A percentile compares a stretch with the other conserved stretches of the same genome.
Evolutionary conservation across 192 early-diverging fungal species (phyloP).

Genomic region (Martensiomyces pterosporus): DNA sequence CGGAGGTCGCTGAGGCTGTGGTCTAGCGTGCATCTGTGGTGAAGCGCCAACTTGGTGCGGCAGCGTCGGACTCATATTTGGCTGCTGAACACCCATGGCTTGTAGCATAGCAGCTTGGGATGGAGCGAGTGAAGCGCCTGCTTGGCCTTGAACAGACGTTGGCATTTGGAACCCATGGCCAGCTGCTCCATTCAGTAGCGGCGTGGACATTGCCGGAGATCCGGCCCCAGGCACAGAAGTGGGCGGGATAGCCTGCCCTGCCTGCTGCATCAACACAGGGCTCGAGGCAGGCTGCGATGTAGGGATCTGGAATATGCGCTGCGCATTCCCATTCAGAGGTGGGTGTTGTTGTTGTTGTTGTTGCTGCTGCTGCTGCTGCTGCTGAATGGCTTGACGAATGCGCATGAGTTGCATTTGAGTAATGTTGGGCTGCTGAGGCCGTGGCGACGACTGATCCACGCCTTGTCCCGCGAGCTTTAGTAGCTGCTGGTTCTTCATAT

Average conservation of each 20-base stretch:
- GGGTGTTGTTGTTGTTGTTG: slow-evolving; percentile 19
- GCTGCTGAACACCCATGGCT: slow-evolving; percentile 3
- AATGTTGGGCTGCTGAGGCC: slow-evolving; percentile 12
- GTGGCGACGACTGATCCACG: slow-evolving; percentile 8
- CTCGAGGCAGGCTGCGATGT: slow-evolving; percentile 21
- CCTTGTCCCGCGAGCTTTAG: slow-evolving; percentile 5
- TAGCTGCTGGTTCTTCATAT: slow-evolving; percentile 34
- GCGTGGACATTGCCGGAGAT: slow-evolving; percentile 14
- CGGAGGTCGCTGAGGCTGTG: slow-evolving; percentile 9
- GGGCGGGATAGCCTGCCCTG: slow-evolving; percentile 1
- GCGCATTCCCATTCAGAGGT: slow-evolving; percentile 8
- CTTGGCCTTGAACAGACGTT: too few species aligned
- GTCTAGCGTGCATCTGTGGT: slow-evolving; percentile 1
- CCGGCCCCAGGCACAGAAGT: slow-evolving; percentile 1
- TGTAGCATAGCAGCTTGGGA: slow-evolving; percentile 4
- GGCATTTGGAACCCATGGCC: slow-evolving; percentile 5
- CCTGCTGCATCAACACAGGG: slow-evolving; percentile 15
- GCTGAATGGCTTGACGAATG: slow-evolving; percentile 31
- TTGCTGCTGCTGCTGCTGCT: slow-evolving; percentile 25
- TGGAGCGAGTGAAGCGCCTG: too few species aligned
- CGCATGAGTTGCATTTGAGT: slow-evolving; percentile 38
- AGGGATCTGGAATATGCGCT: slow-evolving; percentile 18
- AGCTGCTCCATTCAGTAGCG: slow-evolving; percentile 1
- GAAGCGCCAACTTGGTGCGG: slow-evolving; percentile 10
- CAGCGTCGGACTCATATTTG: slow-evolving; percentile 13